A percentile compares a stretch with the other conserved stretches of the same genome.
These are phyloP conservation scores for Penicillium verhagenii DNA, from an alignment of 495 filamentous ascomycete species.

Conservation along the genomic window DNA sequence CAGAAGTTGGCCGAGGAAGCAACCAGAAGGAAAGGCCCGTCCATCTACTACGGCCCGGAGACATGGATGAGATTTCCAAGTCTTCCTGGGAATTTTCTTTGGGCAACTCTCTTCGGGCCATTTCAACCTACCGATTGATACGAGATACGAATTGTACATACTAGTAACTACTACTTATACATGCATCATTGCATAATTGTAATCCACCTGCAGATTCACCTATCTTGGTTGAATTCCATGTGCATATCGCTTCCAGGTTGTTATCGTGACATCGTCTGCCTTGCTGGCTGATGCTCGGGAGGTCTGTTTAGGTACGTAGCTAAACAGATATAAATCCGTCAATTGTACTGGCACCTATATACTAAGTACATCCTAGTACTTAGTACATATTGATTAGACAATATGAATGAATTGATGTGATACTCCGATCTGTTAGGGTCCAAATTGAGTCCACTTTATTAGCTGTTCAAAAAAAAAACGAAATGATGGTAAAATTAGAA, in stretches of 20 bases:
- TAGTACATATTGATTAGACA: no score
- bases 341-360: no score
- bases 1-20: slow-evolving; percentile 85
- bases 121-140: neutral
- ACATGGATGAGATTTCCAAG: neutral
- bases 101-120: neutral
- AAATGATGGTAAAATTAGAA: slow-evolving; percentile 1
- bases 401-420: no score
- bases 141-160: neutral
- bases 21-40: slow-evolving; percentile 11
- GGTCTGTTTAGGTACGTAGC: no score
- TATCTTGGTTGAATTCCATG: neutral
- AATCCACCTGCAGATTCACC: neutral
- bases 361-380: no score
- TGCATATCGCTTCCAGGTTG: no score
- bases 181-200: neutral
- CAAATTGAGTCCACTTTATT: no score
- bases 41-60: slow-evolving; percentile 6
- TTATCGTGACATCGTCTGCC: no score
- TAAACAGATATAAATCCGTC: no score
- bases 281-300: no score
- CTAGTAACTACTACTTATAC: neutral
- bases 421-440: no score
- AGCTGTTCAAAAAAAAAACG: neutral
- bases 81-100: neutral